Evolutionary conservation across 2,329 filamentous ascomycete species (phyloP), one percentile per base, ranked within the genome.

Genomic region (Achaetomium macrosporum): DNA sequence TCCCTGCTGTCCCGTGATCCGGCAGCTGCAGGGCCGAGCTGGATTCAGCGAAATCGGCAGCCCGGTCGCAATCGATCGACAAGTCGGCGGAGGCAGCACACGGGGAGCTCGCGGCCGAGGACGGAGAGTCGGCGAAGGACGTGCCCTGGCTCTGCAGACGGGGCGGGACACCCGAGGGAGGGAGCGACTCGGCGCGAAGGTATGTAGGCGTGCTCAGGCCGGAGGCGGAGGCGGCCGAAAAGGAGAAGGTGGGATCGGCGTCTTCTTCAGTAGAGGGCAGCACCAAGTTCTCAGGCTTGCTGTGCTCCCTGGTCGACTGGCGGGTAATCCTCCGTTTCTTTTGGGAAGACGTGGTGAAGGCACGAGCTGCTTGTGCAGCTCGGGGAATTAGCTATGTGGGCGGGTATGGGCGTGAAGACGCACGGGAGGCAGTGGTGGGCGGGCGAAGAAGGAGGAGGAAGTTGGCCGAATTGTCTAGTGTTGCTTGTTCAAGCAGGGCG

Each of bases 271-370:
- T 79, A 57, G 79, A 82, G 63, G 71, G 74, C 53, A 79, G 66
- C 59, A 75, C 72, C 54, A 69, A 71, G 60, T 81, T 76, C 45
- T 64, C 61, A 51, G 63, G 59, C 49, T 68, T 68, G 57, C 69
- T 40, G 41, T 49, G 65, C 66, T 77, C 72, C 66, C 69, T 67
- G 61, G 69, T 67, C 58, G 70, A 68, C 66, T 70, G 73, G 62
- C 74, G 76, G 65, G 73, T 74, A 65, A 85, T 78, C 78, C 81
- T 85, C 76, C 82, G 78, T 82, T 85, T 85, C 81, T 85, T 85
- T 78, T 73, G 76, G 75, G 81, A 84, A 82, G 82, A 84, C 82
- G 82, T 85, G 71, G 78, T 85, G 82, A 79, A 75, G 69, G 76
- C 7, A 25, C 72, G 82, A 85, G 82, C 82, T 84, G 81, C 82